Percentiles rank a stretch among this genome's conserved stretches.
These are phyloP conservation scores for Sclerotinia minor DNA, from an alignment of 2,329 filamentous ascomycete species.

Conservation along the genomic window DNA sequence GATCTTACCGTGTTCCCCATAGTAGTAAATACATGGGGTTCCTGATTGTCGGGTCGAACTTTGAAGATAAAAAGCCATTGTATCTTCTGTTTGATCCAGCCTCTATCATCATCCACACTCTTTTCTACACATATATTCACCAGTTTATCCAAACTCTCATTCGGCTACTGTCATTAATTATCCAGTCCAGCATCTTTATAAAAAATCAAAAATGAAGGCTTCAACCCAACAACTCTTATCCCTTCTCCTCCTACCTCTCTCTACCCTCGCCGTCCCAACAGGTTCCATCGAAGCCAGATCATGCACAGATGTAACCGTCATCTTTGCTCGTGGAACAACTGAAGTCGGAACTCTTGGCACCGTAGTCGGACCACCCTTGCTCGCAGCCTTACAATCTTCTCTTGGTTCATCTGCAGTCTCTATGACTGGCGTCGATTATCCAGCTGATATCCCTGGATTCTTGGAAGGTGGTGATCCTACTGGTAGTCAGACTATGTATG, in stretches of 20 bases:
- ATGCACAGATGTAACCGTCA: slow-evolving; percentile 35
- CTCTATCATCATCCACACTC: neutral
- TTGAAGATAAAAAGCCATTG: slow-evolving; percentile 13
- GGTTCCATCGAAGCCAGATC: slow-evolving; percentile 9
- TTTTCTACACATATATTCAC: neutral
- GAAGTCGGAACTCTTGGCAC: slow-evolving; percentile 36
- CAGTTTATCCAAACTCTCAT: neutral
- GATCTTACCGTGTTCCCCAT: neutral
- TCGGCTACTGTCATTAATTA: neutral
- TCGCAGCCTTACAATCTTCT: slow-evolving; percentile 43
- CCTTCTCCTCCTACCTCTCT: slow-evolving; percentile 12
- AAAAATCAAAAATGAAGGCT: slow-evolving; percentile 17
- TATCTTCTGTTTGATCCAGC: neutral
- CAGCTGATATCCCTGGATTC: slow-evolving; percentile 49
- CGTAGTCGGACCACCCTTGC: slow-evolving; percentile 36
- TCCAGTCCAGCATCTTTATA: neutral
- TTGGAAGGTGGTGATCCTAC: slow-evolving; percentile 48
- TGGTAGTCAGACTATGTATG: slow-evolving; percentile 48
- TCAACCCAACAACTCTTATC: slow-evolving; percentile 15
- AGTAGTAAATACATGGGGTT: neutral
- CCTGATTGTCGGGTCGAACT: neutral
- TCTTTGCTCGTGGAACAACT: slow-evolving; percentile 37
- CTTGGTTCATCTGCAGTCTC: slow-evolving; percentile 46
- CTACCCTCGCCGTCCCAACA: slow-evolving; percentile 11
- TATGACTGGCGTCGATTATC: slow-evolving; percentile 56